Conservation (phyloP, 345 rosid species). For the Fremontodendron californicum region DNA sequence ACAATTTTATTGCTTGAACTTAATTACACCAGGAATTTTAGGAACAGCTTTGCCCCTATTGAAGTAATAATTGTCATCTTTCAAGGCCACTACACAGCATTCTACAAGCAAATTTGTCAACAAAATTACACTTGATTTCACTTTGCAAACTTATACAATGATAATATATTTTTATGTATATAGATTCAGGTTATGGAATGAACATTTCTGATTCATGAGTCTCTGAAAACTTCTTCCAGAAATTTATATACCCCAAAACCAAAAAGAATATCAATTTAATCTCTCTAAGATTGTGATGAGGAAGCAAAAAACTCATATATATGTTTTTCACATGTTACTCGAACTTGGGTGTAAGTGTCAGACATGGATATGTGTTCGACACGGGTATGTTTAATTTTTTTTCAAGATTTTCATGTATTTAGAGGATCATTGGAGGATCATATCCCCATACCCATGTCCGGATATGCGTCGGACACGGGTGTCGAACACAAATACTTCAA, state of each 20-base stretch:
- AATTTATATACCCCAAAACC: background rate
- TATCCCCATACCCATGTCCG: too few relatives aligned
- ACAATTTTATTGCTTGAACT: background rate
- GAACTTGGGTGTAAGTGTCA: too few relatives aligned
- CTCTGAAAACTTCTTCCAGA: background rate
- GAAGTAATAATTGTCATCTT: background rate
- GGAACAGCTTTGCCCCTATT: background rate
- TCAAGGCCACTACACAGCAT: background rate
- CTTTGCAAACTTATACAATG: background rate
- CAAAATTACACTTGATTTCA: background rate
- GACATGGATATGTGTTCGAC: too few relatives aligned
- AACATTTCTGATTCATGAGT: background rate
- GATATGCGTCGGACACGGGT: too few relatives aligned
- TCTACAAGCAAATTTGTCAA: conserved; percentile 4
- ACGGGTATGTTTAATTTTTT: too few relatives aligned
- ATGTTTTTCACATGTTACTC: too few relatives aligned
- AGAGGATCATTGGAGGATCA: too few relatives aligned
- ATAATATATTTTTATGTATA: background rate
- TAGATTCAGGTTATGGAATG: background rate
- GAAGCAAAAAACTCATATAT: background rate
- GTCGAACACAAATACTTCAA: too few relatives aligned
- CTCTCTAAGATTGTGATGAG: background rate
- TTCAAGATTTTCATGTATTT: too few relatives aligned
- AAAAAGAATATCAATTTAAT: conserved; percentile 9
- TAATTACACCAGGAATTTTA: background rate